A percentile compares a stretch with the other conserved stretches of the same genome.
Evolutionary conservation across 106 monocot genomes (phyloP).

Genomic region (Apostasia shenzhenica): DNA sequence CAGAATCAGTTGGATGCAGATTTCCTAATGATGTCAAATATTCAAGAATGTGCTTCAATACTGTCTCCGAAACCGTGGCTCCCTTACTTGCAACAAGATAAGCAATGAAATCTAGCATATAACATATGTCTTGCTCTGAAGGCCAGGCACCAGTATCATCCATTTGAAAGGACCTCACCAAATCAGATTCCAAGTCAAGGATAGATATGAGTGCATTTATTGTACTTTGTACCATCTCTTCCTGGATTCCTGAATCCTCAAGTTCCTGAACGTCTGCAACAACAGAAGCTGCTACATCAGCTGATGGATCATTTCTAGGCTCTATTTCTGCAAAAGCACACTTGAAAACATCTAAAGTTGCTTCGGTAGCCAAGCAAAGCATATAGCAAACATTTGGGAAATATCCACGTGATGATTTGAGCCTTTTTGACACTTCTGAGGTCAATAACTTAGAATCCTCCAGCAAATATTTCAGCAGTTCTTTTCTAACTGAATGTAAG

Average conservation of each 20-base stretch:
- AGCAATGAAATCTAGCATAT: constrained; percentile 70
- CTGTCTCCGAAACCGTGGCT: constrained; percentile 47
- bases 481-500: constrained; percentile 51
- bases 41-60: constrained; percentile 71
- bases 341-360: constrained; percentile 76
- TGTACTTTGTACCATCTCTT: constrained; percentile 46
- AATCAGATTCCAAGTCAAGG: constrained; percentile 65
- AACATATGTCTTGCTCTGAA: constrained; percentile 48
- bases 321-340: constrained; percentile 49
- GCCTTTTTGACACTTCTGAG: constrained; percentile 38
- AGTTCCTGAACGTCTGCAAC: constrained; percentile 3
- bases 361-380: constrained; percentile 71
- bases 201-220: constrained; percentile 42
- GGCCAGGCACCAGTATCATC: constrained; percentile 66
- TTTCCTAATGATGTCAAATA: constrained; percentile 45
- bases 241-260: constrained; percentile 17
- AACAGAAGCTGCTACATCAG: constrained; percentile 6
- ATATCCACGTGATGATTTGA: constrained; percentile 44
- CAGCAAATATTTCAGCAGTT: constrained; percentile 75
- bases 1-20: constrained; percentile 3
- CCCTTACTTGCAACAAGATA: constrained; percentile 47
- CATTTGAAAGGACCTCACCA: constrained; percentile 31
- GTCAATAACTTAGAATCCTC: constrained; percentile 55
- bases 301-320: constrained; percentile 8
- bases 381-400: constrained; percentile 80